These are phyloP conservation scores for Phytopythium chamaehyphon DNA, from an alignment of 352 stramenopile genomes.

Conservation along the genomic window DNA sequence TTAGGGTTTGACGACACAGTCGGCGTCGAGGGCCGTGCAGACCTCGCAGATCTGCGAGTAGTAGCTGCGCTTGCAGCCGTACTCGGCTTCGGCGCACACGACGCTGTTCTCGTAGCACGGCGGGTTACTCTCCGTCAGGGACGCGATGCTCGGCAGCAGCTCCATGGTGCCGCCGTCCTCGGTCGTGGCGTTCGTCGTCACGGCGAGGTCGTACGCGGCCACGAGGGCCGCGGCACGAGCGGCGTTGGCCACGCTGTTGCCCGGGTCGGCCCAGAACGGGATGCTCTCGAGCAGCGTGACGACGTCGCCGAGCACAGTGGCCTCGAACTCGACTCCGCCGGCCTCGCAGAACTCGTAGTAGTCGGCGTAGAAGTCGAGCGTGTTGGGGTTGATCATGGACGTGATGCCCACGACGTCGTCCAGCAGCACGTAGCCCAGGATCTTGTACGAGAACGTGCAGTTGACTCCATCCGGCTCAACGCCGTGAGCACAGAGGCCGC, in stretches of 20 bases:
- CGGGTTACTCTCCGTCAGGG: conserved; percentile 38
- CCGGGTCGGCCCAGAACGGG: conserved; percentile 64
- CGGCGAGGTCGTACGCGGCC: conserved; percentile 31
- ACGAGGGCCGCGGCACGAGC: conserved; percentile 42
- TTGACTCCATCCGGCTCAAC: conserved; percentile 48
- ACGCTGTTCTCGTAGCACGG: conserved; percentile 60
- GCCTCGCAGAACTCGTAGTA: conserved; percentile 60
- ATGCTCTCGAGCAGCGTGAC: conserved; percentile 37
- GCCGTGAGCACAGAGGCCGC: conserved; percentile 42
- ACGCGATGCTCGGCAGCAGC: conserved; percentile 30
- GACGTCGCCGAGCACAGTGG: conserved; percentile 15
- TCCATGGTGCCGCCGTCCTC: conserved; percentile 41
- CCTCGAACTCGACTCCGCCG: conserved; percentile 50
- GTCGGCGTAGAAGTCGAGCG: conserved; percentile 27
- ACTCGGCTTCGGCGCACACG: conserved; percentile 32
- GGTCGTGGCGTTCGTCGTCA: conserved; percentile 23
- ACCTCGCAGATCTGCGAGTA: conserved; percentile 62
- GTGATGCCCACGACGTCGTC: conserved; percentile 77
- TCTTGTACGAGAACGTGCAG: conserved; percentile 62
- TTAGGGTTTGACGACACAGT: conserved; percentile 34
- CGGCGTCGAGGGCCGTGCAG: conserved; percentile 19
- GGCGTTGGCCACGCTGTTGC: conserved; percentile 35
- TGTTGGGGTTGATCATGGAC: conserved; percentile 40
- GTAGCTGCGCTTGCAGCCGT: conserved; percentile 49
- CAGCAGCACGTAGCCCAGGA: conserved; percentile 54